Base-by-base conservation (phyloP, 805 yeast genomes). In the Tetrapisispora nanseiensis region DNA sequence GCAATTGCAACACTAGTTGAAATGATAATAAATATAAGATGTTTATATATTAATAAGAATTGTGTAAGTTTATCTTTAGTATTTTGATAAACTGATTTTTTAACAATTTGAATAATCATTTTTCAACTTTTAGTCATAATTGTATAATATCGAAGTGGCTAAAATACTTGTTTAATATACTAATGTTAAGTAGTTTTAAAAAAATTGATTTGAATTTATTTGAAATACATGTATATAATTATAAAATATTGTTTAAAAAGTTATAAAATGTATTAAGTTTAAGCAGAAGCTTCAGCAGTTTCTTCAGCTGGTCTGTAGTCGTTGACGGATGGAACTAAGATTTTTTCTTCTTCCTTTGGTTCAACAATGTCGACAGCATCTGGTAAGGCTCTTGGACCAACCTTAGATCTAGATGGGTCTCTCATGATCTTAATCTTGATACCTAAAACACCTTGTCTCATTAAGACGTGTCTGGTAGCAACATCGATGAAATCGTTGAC, bases 401-500 rank as follows among this genome's bases (percentile, higher is more conserved):
- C 61, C 69, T 72, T 80, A 79, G 79, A 76, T 64, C 78, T 68
- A 62, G 90, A 86, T 74, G 97, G 96, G 80, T 90, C 97, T 71
- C 86, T 86, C 98, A 92, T 92, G 70, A 92, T 92, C 83, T 92
- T 92, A 67, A 92, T 97, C 82, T 86, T 90, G 71, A 92, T 82
- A 82, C 98, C 98, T 69, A 92, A 81, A 57, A 92, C 97, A 86
- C 98, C 98, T 78, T 92, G 97, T 81, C 97, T 89, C 80, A 92
- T 83, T 71, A 92, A 79, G 65, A 90, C 97, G 90, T 92, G 97
- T 77, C 98, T 89, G 71, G 95, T 89, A 63, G 98, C 98, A 69
- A 80, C 75, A 75, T 92, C 98, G 69, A 92, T 92, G 83, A 92
- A 92, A 70, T 92, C 98, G 62, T 77, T 81, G 72, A 90, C 92